These are phyloP conservation scores for Pachyrhizus erosus DNA, from an alignment of 306 rosid species.

Conservation along the genomic window DNA sequence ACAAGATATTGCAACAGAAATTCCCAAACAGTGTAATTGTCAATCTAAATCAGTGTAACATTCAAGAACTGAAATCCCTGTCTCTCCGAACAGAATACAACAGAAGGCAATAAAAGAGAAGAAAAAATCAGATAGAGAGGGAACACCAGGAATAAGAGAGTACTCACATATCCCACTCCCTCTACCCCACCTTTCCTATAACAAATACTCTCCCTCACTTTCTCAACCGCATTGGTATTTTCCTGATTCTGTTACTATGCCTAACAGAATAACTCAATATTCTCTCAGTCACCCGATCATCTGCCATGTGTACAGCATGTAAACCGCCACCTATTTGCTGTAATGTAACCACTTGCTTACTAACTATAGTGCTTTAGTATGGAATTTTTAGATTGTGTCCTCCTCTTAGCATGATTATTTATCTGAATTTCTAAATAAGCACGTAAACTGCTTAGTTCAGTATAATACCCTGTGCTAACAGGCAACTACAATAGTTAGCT, in stretches of 20 bases:
- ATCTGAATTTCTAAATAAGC: neutral
- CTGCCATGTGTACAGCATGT: neutral
- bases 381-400: slow-evolving; percentile 1
- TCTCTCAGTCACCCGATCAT: neutral
- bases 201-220: neutral
- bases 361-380: slow-evolving; percentile 11
- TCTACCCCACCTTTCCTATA: neutral
- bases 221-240: neutral
- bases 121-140: neutral
- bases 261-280: neutral
- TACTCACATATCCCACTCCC: neutral
- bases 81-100: neutral
- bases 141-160: neutral
- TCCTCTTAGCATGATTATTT: neutral
- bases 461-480: neutral
- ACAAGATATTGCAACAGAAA: neutral
- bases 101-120: neutral
- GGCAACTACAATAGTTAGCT: neutral
- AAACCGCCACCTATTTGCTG: neutral
- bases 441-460: neutral
- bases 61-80: neutral
- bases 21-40: neutral
- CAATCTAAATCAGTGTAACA: neutral
- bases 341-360: neutral
- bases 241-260: neutral